Percentiles rank a stretch among this genome's conserved stretches.
Conservation (phyloP, 768 basidiomycete species). For the Boletus coccyginus region DNA sequence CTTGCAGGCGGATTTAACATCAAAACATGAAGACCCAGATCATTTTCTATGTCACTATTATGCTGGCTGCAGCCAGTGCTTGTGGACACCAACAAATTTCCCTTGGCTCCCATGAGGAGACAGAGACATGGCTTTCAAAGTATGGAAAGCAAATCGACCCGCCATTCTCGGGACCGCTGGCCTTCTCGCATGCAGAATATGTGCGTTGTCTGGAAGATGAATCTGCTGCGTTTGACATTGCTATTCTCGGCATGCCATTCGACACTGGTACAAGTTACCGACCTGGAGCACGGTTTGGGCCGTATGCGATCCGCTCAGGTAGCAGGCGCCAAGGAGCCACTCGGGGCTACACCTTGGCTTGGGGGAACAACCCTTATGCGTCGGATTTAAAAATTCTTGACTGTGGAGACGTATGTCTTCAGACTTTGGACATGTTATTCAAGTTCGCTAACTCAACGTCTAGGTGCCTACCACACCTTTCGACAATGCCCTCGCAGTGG, state of each 20-base stretch:
- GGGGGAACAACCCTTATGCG: slow-evolving; percentile 65
- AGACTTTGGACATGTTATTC: background rate
- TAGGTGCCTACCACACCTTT: slow-evolving; percentile 77
- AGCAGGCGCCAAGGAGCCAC: slow-evolving; percentile 62
- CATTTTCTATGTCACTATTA: background rate
- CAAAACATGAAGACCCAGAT: slow-evolving; percentile 12
- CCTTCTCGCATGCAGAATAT: slow-evolving; percentile 83
- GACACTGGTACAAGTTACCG: slow-evolving; percentile 60
- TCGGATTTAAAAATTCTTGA: slow-evolving; percentile 63
- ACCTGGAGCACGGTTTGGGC: slow-evolving; percentile 82
- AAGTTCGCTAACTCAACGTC: background rate
- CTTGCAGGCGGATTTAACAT: background rate
- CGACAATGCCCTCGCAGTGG: slow-evolving; percentile 79
- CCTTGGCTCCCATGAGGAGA: background rate
- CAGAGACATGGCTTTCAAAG: slow-evolving; percentile 60
- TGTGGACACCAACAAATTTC: slow-evolving; percentile 17
- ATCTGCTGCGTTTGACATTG: slow-evolving; percentile 47
- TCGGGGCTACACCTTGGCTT: slow-evolving; percentile 67
- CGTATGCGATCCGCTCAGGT: slow-evolving; percentile 79
- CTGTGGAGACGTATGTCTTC: slow-evolving; percentile 68
- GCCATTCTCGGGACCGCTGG: slow-evolving; percentile 73
- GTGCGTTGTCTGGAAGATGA: slow-evolving; percentile 23
- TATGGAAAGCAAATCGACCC: slow-evolving; percentile 77
- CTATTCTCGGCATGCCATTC: slow-evolving; percentile 77
- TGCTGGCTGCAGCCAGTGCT: background rate